Percentiles rank a stretch among this genome's conserved stretches.
Evolutionary conservation across 257 asterid genomes (phyloP).

Genomic region (Leonotis leonurus): DNA sequence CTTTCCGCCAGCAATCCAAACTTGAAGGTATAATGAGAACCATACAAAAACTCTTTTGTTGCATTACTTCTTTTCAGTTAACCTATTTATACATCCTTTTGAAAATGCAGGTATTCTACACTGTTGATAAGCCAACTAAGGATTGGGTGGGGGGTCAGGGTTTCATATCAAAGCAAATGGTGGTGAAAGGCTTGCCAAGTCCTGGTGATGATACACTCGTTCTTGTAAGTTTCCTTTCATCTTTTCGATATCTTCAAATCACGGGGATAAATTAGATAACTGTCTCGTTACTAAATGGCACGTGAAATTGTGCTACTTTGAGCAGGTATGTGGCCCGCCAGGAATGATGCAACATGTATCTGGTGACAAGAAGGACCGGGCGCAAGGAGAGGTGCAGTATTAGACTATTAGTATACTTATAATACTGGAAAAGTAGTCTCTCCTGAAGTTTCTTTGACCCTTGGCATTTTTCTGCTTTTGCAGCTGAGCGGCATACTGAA

Average conservation of each 20-base stretch:
- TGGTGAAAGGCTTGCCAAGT: conserved; percentile 74
- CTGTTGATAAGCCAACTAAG: conserved; percentile 78
- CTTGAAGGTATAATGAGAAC: conserved; percentile 53
- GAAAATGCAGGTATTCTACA: conserved; percentile 59
- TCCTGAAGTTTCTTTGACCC: neutral
- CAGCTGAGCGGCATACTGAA: conserved; percentile 80
- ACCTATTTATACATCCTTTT: conserved; percentile 3
- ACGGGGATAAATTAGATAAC: neutral
- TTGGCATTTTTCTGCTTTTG: conserved; percentile 2
- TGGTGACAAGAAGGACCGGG: conserved; percentile 70
- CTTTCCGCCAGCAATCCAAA: conserved; percentile 80
- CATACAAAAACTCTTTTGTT: neutral
- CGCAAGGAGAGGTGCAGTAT: conserved; percentile 98
- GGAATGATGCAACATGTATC: conserved; percentile 89
- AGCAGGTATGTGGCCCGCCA: conserved; percentile 97
- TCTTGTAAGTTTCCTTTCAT: conserved; percentile 55
- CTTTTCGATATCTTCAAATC: neutral
- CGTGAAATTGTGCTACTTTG: conserved; percentile 9
- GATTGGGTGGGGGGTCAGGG: conserved; percentile 91
- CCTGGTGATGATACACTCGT: conserved; percentile 79
- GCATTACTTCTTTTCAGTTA: neutral
- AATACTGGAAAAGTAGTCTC: too few relatives aligned
- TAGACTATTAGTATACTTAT: neutral
- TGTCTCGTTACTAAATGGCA: neutral
- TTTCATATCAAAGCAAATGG: conserved; percentile 76